Conservation (phyloP, 1,284 basidiomycete species). For the Chiua sp. region DNA sequence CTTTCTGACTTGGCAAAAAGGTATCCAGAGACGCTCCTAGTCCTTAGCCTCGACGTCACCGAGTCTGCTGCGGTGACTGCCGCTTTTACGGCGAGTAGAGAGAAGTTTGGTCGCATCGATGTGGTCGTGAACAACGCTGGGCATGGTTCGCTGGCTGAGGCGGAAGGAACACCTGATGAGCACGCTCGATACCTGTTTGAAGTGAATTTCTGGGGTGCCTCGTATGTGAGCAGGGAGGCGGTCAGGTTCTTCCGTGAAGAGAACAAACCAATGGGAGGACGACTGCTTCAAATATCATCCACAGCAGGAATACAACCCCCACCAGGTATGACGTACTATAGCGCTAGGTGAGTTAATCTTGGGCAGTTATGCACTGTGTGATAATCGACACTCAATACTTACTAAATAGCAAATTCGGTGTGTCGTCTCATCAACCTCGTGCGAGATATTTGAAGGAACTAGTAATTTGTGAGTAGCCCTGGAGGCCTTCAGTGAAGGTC, state of each 20-base stretch:
- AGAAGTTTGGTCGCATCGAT: conserved; percentile 45
- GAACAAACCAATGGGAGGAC: conserved; percentile 28
- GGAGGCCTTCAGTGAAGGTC: conserved; percentile 23
- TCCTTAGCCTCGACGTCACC: conserved; percentile 42
- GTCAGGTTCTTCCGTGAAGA: conserved; percentile 29
- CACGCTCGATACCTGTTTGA: conserved; percentile 37
- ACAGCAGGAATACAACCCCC: conserved; percentile 8
- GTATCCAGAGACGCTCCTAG: conserved; percentile 39
- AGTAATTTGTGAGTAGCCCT: conserved; percentile 18
- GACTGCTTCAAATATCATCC: conserved; percentile 36
- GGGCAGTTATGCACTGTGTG: too few species aligned
- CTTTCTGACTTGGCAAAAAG: conserved; percentile 31
- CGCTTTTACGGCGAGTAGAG: conserved; percentile 38
- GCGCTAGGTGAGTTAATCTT: conserved; percentile 19
- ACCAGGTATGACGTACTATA: conserved; percentile 15
- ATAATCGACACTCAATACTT: neutral
- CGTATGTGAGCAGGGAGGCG: conserved; percentile 33
- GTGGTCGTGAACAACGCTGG: conserved; percentile 51
- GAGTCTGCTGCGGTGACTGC: conserved; percentile 27
- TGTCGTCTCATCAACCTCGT: neutral
- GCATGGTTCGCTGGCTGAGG: conserved; percentile 7
- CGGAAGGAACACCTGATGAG: conserved; percentile 22
- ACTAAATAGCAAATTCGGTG: conserved; percentile 25
- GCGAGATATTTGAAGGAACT: neutral
- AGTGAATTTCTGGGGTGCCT: conserved; percentile 42